These are phyloP conservation scores for Asterella californica DNA, from an alignment of 225 moss, liverwort and hornwort genomes.

Conservation along the genomic window DNA sequence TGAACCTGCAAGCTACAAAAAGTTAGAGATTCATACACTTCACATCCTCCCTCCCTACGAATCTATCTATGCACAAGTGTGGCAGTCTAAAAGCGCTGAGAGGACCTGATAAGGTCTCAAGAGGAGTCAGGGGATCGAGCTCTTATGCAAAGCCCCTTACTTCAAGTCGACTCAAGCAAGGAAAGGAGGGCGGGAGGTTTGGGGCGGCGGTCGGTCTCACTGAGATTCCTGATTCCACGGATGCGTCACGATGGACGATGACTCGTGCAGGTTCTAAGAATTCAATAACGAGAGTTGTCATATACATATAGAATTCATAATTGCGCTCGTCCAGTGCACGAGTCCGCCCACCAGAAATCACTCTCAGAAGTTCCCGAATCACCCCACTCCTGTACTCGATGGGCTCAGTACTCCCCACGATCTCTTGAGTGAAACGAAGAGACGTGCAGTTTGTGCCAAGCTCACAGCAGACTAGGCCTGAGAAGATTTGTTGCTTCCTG, in stretches of 20 bases:
- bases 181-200: not conserved
- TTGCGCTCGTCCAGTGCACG: not conserved
- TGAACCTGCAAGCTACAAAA: not conserved
- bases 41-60: not conserved
- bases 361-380: not conserved
- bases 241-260: not conserved
- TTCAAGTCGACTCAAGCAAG: too few relatives aligned
- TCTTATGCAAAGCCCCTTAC: too few relatives aligned
- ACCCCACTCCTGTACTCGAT: not conserved
- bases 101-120: not conserved
- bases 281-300: not conserved
- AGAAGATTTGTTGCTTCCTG: not conserved
- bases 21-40: too few relatives aligned
- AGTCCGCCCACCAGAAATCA: conserved; percentile 7
- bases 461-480: not conserved
- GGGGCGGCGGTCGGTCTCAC: not conserved
- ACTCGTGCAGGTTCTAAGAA: not conserved
- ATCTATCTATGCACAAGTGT: not conserved
- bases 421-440: not conserved
- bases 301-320: not conserved
- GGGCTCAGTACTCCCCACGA: not conserved
- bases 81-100: not conserved
- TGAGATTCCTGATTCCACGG: not conserved
- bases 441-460: not conserved
- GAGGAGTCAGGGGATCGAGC: not conserved